Evolutionary conservation across 1,284 basidiomycete genomes (phyloP).

Genomic region (Pisolithus thermaeus): DNA sequence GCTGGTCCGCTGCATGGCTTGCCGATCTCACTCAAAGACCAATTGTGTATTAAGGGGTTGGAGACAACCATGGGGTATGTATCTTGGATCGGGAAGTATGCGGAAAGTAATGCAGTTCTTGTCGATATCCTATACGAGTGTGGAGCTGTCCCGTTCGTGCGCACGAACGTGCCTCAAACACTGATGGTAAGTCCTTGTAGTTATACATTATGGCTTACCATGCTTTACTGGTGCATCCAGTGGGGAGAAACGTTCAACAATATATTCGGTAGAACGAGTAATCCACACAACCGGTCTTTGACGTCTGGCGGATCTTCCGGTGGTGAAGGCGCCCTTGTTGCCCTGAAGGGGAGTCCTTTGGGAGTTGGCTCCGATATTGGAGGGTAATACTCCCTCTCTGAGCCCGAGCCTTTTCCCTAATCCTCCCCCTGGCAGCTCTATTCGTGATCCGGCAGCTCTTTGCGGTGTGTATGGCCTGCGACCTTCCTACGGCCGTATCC

Average conservation of each 20-base stretch:
- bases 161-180: conserved; percentile 69
- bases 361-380: conserved; percentile 71
- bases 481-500: conserved; percentile 66
- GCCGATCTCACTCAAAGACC: conserved; percentile 59
- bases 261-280: conserved; percentile 66
- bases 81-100: conserved; percentile 54
- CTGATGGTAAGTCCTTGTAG: conserved; percentile 39
- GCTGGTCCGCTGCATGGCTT: conserved; percentile 60
- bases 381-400: conserved; percentile 32
- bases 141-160: conserved; percentile 65
- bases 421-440: conserved; percentile 37
- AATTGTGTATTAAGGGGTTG: conserved; percentile 46
- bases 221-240: conserved; percentile 24
- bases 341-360: conserved; percentile 49
- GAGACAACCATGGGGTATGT: conserved; percentile 60
- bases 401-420: neutral
- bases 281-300: conserved; percentile 50
- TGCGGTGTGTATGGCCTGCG: conserved; percentile 66
- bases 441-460: conserved; percentile 66
- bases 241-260: conserved; percentile 59
- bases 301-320: conserved; percentile 58
- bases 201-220: neutral
- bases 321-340: conserved; percentile 61
- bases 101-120: conserved; percentile 49
- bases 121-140: conserved; percentile 55